Conservation (phyloP, 23 red algal genomes). For the Gracilaria gracilis region DNA sequence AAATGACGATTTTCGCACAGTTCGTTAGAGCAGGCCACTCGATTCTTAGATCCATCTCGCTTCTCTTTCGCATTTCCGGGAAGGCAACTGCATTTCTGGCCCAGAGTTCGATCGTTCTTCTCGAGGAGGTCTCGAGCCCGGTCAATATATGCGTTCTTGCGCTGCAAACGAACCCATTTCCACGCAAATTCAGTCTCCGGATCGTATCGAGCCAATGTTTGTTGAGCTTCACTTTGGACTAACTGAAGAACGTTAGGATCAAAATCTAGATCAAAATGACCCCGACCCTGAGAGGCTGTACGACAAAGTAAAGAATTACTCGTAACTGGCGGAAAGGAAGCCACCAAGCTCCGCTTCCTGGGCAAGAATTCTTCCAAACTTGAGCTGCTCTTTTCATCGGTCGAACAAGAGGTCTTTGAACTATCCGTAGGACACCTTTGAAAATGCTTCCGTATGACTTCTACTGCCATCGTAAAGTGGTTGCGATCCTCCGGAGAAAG, state of each 20-base stretch:
- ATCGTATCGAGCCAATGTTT: constrained; percentile 47
- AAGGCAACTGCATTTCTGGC: constrained; percentile 61
- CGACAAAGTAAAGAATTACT: neutral
- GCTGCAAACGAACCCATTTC: constrained; percentile 50
- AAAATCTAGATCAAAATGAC: constrained; percentile 37
- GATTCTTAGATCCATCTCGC: constrained; percentile 30
- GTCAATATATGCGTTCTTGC: constrained; percentile 60
- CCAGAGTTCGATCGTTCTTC: constrained; percentile 34
- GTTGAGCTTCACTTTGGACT: constrained; percentile 15
- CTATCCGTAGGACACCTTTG: neutral
- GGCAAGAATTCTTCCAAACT: neutral
- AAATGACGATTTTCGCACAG: constrained; percentile 85
- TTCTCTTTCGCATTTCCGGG: constrained; percentile 52
- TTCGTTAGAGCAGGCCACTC: constrained; percentile 71
- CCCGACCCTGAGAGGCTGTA: neutral
- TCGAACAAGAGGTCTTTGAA: constrained; percentile 5
- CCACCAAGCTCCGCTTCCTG: neutral
- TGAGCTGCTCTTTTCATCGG: constrained; percentile 31
- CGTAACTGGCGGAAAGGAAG: constrained; percentile 38
- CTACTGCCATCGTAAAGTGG: constrained; percentile 62
- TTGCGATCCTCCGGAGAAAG: constrained; percentile 30
- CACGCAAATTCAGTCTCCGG: constrained; percentile 24
- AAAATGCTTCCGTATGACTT: constrained; percentile 40
- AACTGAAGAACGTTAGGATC: constrained; percentile 30
- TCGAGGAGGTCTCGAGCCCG: constrained; percentile 59